Evolutionary conservation across 78 protist genomes (phyloP).

Genomic region (Goniomonas avonlea): DNA sequence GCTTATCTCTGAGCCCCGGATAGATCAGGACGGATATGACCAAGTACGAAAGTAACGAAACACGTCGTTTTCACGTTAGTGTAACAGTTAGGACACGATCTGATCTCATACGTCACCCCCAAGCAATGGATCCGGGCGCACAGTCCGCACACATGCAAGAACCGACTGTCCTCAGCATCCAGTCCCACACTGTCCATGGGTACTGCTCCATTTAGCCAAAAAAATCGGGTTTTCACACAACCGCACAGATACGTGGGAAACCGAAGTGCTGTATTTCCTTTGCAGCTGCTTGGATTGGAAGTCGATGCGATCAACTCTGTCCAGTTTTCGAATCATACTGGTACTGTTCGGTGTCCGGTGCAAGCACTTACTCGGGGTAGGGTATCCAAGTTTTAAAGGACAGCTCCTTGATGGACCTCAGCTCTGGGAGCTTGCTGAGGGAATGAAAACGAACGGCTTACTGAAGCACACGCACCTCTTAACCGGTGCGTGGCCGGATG

Average conservation of each 20-base stretch:
- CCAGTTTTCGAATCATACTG: constrained; percentile 26
- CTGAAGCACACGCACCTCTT: constrained; percentile 9
- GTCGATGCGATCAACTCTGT: constrained; percentile 17
- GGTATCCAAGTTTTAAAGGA: background rate
- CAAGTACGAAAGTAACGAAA: too few relatives aligned
- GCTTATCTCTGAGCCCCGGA: too few relatives aligned
- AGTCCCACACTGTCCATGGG: constrained; percentile 28
- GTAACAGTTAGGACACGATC: too few relatives aligned
- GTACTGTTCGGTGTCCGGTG: too few relatives aligned
- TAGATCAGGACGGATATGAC: too few relatives aligned
- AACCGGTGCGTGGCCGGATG: background rate
- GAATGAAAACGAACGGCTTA: background rate
- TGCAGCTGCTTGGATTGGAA: constrained; percentile 17
- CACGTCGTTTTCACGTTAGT: too few relatives aligned
- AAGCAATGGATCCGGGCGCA: too few relatives aligned
- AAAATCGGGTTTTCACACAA: background rate
- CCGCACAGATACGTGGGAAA: constrained; percentile 7
- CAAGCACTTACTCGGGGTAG: too few relatives aligned
- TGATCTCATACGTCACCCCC: too few relatives aligned
- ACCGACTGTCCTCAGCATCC: constrained; percentile 22
- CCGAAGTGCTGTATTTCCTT: background rate
- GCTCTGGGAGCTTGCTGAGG: background rate
- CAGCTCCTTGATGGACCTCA: background rate
- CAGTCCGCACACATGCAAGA: too few relatives aligned
- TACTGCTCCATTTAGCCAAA: background rate